These are phyloP conservation scores for Debaryomycetaceae sp. DNA, from an alignment of 1,139 yeast genomes.

Conservation along the genomic window DNA sequence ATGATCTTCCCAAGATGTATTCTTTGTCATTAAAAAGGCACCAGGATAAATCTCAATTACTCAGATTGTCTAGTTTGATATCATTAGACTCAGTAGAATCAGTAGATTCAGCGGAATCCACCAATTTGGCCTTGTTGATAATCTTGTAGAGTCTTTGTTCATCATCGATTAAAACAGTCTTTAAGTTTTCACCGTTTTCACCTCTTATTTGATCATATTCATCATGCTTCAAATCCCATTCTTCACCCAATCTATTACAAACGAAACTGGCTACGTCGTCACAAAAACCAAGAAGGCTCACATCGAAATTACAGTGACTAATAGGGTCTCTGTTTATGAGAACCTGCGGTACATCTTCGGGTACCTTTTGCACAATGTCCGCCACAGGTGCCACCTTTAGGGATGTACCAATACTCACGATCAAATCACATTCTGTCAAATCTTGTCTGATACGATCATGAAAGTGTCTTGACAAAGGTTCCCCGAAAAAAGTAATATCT, in stretches of 20 bases:
- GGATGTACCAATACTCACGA: slow-evolving; percentile 86
- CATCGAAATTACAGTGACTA: slow-evolving; percentile 76
- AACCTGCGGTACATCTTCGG: slow-evolving; percentile 71
- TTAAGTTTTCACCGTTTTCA: slow-evolving; percentile 12
- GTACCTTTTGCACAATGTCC: slow-evolving; percentile 71
- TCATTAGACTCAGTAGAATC: neutral
- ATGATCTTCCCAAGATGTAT: slow-evolving; percentile 5
- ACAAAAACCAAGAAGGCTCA: slow-evolving; percentile 74
- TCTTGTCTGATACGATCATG: slow-evolving; percentile 59
- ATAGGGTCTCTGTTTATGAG: slow-evolving; percentile 78
- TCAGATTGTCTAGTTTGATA: neutral
- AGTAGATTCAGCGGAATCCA: neutral
- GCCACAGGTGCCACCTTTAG: slow-evolving; percentile 92
- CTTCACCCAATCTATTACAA: slow-evolving; percentile 44
- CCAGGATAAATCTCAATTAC: neutral
- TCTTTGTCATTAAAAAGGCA: too few species aligned
- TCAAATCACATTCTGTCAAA: slow-evolving; percentile 64
- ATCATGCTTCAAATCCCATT: slow-evolving; percentile 64
- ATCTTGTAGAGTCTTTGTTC: slow-evolving; percentile 20
- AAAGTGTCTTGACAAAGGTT: slow-evolving; percentile 70
- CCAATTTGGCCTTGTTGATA: slow-evolving; percentile 4
- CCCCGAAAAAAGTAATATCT: slow-evolving; percentile 91
- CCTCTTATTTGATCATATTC: slow-evolving; percentile 15
- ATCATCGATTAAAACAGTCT: slow-evolving; percentile 17
- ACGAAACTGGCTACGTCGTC: slow-evolving; percentile 79